Evolutionary conservation across 2,329 filamentous ascomycete species (phyloP).

Genomic region (Phyllosticta citrichinensis): DNA sequence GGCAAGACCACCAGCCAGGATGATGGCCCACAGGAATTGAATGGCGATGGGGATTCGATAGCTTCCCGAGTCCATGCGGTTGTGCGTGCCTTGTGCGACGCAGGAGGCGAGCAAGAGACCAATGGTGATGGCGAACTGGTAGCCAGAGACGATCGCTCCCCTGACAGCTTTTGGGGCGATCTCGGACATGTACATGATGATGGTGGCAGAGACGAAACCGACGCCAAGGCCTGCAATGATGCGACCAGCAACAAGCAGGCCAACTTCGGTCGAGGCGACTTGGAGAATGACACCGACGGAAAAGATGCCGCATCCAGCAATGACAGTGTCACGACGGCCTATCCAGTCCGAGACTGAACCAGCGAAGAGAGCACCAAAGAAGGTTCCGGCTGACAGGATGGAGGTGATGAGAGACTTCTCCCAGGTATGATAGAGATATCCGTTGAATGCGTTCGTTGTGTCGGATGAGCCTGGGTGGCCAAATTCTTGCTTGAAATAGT

Average conservation of each 20-base stretch:
- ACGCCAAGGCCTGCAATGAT: slow-evolving; percentile 67
- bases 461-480: slow-evolving; percentile 32
- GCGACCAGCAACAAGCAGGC: slow-evolving; percentile 59
- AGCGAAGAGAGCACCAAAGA: slow-evolving; percentile 57
- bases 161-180: slow-evolving; percentile 58
- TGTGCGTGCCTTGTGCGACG: slow-evolving; percentile 62
- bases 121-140: slow-evolving; percentile 76
- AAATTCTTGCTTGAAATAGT: slow-evolving; percentile 59
- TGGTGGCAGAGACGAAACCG: slow-evolving; percentile 57
- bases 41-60: slow-evolving; percentile 71
- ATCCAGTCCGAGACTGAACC: slow-evolving; percentile 53
- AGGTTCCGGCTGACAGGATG: slow-evolving; percentile 67
- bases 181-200: slow-evolving; percentile 70
- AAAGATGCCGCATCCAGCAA: slow-evolving; percentile 54
- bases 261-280: slow-evolving; percentile 49
- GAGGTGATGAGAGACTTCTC: slow-evolving; percentile 56
- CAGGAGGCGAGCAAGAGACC: slow-evolving; percentile 66
- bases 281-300: slow-evolving; percentile 46
- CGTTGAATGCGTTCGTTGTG: slow-evolving; percentile 46
- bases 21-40: slow-evolving; percentile 71
- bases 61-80: slow-evolving; percentile 46
- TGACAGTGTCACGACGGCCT: slow-evolving; percentile 55
- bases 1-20: slow-evolving; percentile 62
- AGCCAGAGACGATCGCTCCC: slow-evolving; percentile 48
- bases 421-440: slow-evolving; percentile 46